phyloP scores from a whole-genome alignment of 768 basidiomycete genomes.

The Grammothele lineata region DNA sequence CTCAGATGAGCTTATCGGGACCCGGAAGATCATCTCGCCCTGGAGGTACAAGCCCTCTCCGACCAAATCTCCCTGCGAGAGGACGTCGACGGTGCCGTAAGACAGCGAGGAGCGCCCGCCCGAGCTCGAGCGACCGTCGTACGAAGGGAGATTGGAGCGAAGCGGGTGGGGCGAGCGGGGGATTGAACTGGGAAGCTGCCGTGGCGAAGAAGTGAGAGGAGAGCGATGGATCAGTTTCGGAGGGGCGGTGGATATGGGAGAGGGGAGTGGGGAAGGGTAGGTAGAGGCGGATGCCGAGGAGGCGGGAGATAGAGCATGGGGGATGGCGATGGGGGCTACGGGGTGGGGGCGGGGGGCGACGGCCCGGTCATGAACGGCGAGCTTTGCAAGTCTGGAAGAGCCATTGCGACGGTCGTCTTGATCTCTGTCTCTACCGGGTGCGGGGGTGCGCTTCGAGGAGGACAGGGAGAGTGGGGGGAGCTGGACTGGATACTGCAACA shows the following conservation, averaged over 20 bases:
- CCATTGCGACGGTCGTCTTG: slow-evolving; percentile 18
- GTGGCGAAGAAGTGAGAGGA: slow-evolving; percentile 21
- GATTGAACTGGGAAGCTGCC: slow-evolving; percentile 21
- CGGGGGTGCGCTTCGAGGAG: slow-evolving; percentile 26
- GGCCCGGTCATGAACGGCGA: slow-evolving; percentile 21
- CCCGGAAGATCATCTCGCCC: slow-evolving; percentile 60
- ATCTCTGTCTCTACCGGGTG: slow-evolving; percentile 15
- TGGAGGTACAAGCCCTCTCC: slow-evolving; percentile 64
- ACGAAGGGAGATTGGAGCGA: slow-evolving; percentile 15
- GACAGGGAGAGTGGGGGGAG: slow-evolving; percentile 31
- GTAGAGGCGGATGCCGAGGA: slow-evolving; percentile 27
- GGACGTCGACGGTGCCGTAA: slow-evolving; percentile 53
- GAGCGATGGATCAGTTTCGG: slow-evolving; percentile 21
- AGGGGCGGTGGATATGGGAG: slow-evolving; percentile 25
- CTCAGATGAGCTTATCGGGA: slow-evolving; percentile 40
- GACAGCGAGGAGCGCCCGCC: slow-evolving; percentile 28
- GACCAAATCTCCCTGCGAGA: slow-evolving; percentile 69
- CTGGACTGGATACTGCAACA: slow-evolving; percentile 35
- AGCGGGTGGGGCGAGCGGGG: slow-evolving; percentile 19
- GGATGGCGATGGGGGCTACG: slow-evolving; percentile 24
- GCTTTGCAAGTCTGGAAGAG: slow-evolving; percentile 16
- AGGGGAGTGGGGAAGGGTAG: slow-evolving; percentile 31
- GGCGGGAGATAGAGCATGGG: slow-evolving; percentile 27
- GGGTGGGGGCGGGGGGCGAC: slow-evolving; percentile 14
- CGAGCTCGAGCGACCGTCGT: slow-evolving; percentile 12